Evolutionary conservation across 2,329 filamentous ascomycete species (phyloP), one percentile per base, ranked within the genome.

Genomic region (Colletotrichum caudatum): DNA sequence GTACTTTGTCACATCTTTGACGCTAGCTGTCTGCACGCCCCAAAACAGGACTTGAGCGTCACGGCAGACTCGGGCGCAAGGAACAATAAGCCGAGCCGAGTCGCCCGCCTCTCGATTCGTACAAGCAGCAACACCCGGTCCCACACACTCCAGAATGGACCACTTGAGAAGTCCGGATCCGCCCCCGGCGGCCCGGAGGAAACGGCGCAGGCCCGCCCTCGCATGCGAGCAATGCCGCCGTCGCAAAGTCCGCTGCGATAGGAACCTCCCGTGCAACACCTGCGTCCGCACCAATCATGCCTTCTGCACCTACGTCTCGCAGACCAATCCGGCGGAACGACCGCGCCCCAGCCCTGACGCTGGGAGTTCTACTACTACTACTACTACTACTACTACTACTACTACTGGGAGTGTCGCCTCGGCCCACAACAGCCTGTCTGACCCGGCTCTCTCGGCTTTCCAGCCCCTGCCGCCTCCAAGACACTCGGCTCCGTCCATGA

Each of bases 191-290:
- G 33, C 51, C 14, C 76, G 78, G 58, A 83, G 82, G 80, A 83
- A 82, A 69, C 77, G 82, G 12, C 78, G 81, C 63, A 78, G 81
- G 23, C 82, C 81, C 44, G 79, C 83, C 3, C 78, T 85, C 41
- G 88, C 89, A 1, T 91, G 89, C 76, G 80, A 84, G 74, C 82
- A 88, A 53, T 92, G 90, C 75, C 83, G 89, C 54, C 84, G 80
- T 66, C 87, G 89, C 51, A 92, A 92, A 78, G 87, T 91, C 70
- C 84, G 85, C 58, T 92, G 90, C 76, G 87, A 92, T 76, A 86
- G 88, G 60, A 85, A 86, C 70, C 78, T 80, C 8, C 90, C 90
- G 1, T 92, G 90, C 75, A 84, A 82, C 71, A 89, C 90, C 69
- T 92, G 90, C 75, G 71, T 86, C n/a, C 85, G 86, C 73, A 87